Evolutionary conservation across 352 stramenopile species (phyloP).

Genomic region (Albugo laibachii): DNA sequence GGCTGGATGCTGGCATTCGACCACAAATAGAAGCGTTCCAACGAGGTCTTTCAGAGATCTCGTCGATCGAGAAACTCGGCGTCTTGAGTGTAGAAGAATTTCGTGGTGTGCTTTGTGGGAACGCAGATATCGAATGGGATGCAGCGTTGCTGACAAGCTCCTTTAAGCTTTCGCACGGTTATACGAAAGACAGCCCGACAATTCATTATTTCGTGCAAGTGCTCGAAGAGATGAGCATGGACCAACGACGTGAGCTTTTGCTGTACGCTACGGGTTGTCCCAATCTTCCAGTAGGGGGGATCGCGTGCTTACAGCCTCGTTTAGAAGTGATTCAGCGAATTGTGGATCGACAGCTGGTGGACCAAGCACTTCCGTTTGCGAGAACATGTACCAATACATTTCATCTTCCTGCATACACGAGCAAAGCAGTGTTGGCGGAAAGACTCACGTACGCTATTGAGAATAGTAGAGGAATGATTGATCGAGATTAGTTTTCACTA

Average conservation of each 20-base stretch:
- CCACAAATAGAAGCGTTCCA: constrained; percentile 52
- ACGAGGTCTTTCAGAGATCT: constrained; percentile 49
- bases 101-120: constrained; percentile 40
- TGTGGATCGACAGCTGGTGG: constrained; percentile 41
- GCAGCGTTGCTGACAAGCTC: constrained; percentile 31
- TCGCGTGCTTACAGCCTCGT: constrained; percentile 34
- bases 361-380: constrained; percentile 58
- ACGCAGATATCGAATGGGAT: constrained; percentile 54
- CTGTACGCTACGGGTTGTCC: constrained; percentile 69
- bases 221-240: constrained; percentile 37
- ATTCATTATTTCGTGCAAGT: constrained; percentile 52
- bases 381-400: constrained; percentile 75
- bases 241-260: constrained; percentile 44
- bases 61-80: constrained; percentile 45
- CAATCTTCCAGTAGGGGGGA: constrained; percentile 54
- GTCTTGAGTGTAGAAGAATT: constrained; percentile 50
- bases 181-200: constrained; percentile 47
- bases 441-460: constrained; percentile 52
- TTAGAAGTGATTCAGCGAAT: constrained; percentile 73
- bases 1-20: constrained; percentile 39
- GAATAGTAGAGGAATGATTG: constrained; percentile 69
- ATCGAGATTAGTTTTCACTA: constrained; percentile 23
- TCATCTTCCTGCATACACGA: constrained; percentile 64
- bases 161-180: constrained; percentile 68
- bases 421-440: constrained; percentile 29